A percentile compares a stretch with the other conserved stretches of the same genome.
Conservation (phyloP, 768 basidiomycete genomes). For the Gelatoporia subvermispora region DNA sequence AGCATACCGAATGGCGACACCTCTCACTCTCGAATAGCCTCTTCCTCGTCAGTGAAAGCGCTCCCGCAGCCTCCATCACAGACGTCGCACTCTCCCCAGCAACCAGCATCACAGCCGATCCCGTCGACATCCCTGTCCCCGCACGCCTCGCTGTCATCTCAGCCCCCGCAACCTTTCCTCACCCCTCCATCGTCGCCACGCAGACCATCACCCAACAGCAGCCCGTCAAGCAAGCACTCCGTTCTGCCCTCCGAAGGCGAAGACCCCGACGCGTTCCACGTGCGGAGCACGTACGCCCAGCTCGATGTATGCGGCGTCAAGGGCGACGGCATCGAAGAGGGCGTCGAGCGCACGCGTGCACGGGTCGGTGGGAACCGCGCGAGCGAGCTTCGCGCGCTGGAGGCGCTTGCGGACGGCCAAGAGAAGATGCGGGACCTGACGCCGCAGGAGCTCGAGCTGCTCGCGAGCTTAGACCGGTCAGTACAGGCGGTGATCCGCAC, state of each 20-base stretch:
- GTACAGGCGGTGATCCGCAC: constrained; percentile 24
- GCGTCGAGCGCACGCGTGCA: constrained; percentile 88
- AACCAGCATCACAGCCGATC: constrained; percentile 5
- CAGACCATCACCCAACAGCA: constrained; percentile 28
- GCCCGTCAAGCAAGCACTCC: constrained; percentile 50
- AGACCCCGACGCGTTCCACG: constrained; percentile 77
- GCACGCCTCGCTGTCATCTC: constrained; percentile 6
- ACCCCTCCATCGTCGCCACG: constrained; percentile 15
- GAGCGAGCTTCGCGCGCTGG: constrained; percentile 55
- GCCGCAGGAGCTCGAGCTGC: constrained; percentile 65
- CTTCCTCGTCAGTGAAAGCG: background rate
- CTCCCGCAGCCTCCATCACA: background rate
- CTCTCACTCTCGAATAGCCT: no score
- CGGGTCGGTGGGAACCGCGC: constrained; percentile 49
- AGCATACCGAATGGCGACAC: background rate
- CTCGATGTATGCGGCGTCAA: constrained; percentile 88
- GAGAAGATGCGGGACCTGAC: constrained; percentile 67
- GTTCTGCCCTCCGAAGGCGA: constrained; percentile 73
- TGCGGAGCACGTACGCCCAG: constrained; percentile 83
- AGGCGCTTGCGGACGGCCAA: constrained; percentile 47
- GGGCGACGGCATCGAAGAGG: constrained; percentile 93
- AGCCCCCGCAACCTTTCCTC: constrained; percentile 12
- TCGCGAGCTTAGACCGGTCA: constrained; percentile 84
- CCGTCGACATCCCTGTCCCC: constrained; percentile 4
- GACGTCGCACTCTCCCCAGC: constrained; percentile 7